phyloP scores from a whole-genome alignment of 495 filamentous ascomycete genomes.

The Friedmanniomyces endolithicus region DNA sequence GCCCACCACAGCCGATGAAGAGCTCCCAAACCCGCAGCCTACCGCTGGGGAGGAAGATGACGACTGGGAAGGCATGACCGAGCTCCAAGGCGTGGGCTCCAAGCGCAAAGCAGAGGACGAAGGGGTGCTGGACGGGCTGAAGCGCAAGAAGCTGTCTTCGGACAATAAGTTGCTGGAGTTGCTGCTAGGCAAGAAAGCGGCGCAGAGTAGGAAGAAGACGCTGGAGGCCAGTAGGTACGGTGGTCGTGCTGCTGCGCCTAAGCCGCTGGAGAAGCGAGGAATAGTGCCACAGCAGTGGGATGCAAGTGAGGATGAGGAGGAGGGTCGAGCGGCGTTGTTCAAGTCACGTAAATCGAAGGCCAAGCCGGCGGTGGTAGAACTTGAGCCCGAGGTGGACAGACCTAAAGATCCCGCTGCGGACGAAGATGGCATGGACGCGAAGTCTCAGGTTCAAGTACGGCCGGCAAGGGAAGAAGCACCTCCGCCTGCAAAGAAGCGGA shows the following conservation, averaged over 20 bases:
- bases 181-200: slow-evolving; percentile 34
- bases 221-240: slow-evolving; percentile 10
- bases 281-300: background rate
- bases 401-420: background rate
- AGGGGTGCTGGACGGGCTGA: slow-evolving; percentile 32
- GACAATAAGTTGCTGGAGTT: slow-evolving; percentile 34
- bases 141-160: slow-evolving; percentile 27
- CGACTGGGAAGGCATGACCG: slow-evolving; percentile 32
- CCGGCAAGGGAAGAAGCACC: background rate
- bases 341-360: slow-evolving; percentile 22
- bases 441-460: background rate
- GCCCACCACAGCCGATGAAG: slow-evolving; percentile 26
- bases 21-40: slow-evolving; percentile 24
- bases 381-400: background rate
- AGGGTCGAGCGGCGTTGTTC: slow-evolving; percentile 25
- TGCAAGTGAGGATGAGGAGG: slow-evolving; percentile 24
- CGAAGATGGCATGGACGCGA: background rate
- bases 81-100: slow-evolving; percentile 23
- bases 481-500: slow-evolving; percentile 12
- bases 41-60: slow-evolving; percentile 28
- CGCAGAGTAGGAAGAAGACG: slow-evolving; percentile 17
- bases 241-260: slow-evolving; percentile 24
- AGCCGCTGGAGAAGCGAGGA: background rate
- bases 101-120: slow-evolving; percentile 29
- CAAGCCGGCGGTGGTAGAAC: background rate